Evolutionary conservation across 768 basidiomycete species (phyloP).

Genomic region (Amanita phalloides): DNA sequence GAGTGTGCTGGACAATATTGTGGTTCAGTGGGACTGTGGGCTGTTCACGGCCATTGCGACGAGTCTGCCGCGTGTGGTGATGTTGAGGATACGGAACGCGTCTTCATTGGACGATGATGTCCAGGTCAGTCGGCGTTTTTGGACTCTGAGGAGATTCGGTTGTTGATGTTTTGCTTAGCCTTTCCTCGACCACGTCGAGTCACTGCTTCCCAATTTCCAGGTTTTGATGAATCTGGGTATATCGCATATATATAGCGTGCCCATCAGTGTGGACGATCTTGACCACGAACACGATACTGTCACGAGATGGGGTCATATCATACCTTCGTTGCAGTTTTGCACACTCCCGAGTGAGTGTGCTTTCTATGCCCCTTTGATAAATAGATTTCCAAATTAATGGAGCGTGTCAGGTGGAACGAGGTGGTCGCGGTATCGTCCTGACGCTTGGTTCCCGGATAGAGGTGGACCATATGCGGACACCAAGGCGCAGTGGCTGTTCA

Average conservation of each 20-base stretch:
- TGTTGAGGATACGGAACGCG: slow-evolving; percentile 8
- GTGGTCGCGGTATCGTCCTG: slow-evolving; percentile 1
- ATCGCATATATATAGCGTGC: background rate
- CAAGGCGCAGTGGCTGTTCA: slow-evolving; percentile 1
- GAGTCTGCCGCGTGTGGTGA: slow-evolving; percentile 7
- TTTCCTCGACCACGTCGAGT: background rate
- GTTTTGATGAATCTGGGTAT: background rate
- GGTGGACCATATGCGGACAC: background rate
- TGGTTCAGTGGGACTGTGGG: slow-evolving; percentile 8
- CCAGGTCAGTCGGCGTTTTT: slow-evolving; percentile 4
- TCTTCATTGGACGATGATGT: slow-evolving; percentile 2
- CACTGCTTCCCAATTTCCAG: background rate
- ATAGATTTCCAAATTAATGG: background rate
- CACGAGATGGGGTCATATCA: background rate
- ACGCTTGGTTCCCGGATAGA: slow-evolving; percentile 4
- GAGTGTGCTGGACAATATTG: slow-evolving; percentile 9
- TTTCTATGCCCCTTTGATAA: background rate
- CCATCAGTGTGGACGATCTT: background rate
- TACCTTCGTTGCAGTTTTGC: slow-evolving; percentile 1
- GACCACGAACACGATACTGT: background rate
- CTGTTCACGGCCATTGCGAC: slow-evolving; percentile 7
- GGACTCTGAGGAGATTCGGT: background rate
- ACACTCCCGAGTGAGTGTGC: slow-evolving; percentile 1
- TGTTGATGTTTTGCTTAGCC: slow-evolving; percentile 2
- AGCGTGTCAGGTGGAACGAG: background rate